Conservation (phyloP, 352 stramenopile species). For the Phytophthora cactorum region DNA sequence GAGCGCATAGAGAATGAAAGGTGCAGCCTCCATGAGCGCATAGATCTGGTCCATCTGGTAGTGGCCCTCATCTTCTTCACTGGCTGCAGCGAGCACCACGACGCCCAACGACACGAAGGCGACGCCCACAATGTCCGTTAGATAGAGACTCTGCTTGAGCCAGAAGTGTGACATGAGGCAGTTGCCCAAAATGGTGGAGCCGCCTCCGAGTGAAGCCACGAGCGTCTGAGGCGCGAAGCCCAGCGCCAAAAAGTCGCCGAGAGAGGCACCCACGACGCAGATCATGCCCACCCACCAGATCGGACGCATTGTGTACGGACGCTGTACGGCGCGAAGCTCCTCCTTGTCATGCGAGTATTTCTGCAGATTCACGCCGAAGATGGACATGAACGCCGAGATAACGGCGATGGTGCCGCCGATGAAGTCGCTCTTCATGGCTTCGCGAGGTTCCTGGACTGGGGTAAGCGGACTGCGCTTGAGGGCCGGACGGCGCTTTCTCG, state of each 20-base stretch:
- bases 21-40: slow-evolving; percentile 75
- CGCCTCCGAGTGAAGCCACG: slow-evolving; percentile 80
- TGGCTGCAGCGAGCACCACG: slow-evolving; percentile 77
- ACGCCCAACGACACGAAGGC: slow-evolving; percentile 79
- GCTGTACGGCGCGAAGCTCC: slow-evolving; percentile 63
- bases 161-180: slow-evolving; percentile 87
- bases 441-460: slow-evolving; percentile 5
- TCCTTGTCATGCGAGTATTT: slow-evolving; percentile 92
- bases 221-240: slow-evolving; percentile 89
- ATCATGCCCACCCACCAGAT: slow-evolving; percentile 92
- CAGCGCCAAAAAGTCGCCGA: slow-evolving; percentile 88
- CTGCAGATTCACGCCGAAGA: slow-evolving; percentile 92
- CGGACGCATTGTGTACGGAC: slow-evolving; percentile 83
- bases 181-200: slow-evolving; percentile 87
- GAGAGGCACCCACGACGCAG: slow-evolving; percentile 78
- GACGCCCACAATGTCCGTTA: slow-evolving; percentile 84
- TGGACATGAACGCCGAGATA: slow-evolving; percentile 77
- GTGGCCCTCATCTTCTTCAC: slow-evolving; percentile 70
- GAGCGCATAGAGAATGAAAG: slow-evolving; percentile 86
- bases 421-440: slow-evolving; percentile 39
- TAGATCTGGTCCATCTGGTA: slow-evolving; percentile 91
- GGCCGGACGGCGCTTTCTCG: slow-evolving; percentile 21
- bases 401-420: slow-evolving; percentile 84
- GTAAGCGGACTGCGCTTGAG: slow-evolving; percentile 3
- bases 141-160: slow-evolving; percentile 87